These are phyloP conservation scores for Ceratobasidium papillatum DNA, from an alignment of 1,284 basidiomycete genomes.

Conservation along the genomic window DNA sequence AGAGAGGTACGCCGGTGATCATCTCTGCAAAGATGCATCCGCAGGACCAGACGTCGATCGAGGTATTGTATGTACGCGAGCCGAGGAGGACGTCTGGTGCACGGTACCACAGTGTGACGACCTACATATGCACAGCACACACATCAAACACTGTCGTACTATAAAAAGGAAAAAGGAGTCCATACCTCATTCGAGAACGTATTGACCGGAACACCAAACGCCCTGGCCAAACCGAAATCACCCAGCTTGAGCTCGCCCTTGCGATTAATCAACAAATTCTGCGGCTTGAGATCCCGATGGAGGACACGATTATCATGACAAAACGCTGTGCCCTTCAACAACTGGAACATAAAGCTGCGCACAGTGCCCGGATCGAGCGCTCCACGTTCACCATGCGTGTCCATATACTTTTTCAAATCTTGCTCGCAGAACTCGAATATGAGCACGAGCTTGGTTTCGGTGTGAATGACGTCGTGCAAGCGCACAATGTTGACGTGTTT, in stretches of 20 bases:
- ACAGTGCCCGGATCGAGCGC: conserved; percentile 94
- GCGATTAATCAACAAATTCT: conserved; percentile 96
- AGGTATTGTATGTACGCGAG: conserved; percentile 96
- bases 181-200: conserved; percentile 94
- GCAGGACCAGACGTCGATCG: conserved; percentile 99
- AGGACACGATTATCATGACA: conserved; percentile 99
- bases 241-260: conserved; percentile 98
- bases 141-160: conserved; percentile 25
- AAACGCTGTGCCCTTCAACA: conserved; percentile 97
- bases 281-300: conserved; percentile 97
- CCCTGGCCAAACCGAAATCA: conserved; percentile 93
- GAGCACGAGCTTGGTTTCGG: conserved; percentile 96
- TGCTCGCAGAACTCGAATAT: conserved; percentile 99
- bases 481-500: conserved; percentile 96
- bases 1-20: conserved; percentile 97
- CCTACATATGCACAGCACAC: conserved; percentile 59
- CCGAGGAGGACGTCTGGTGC: conserved; percentile 98
- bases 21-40: conserved; percentile 99
- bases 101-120: conserved; percentile 99
- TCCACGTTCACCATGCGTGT: conserved; percentile 94
- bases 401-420: conserved; percentile 99
- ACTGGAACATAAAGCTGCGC: conserved; percentile 96
- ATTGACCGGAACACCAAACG: conserved; percentile 95
- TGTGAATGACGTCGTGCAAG: conserved; percentile 98
- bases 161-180: conserved; percentile 13